Percentiles rank a stretch among this genome's conserved stretches.
phyloP scores from a whole-genome alignment of 169 alveolate species.

The Babesia divergens region DNA sequence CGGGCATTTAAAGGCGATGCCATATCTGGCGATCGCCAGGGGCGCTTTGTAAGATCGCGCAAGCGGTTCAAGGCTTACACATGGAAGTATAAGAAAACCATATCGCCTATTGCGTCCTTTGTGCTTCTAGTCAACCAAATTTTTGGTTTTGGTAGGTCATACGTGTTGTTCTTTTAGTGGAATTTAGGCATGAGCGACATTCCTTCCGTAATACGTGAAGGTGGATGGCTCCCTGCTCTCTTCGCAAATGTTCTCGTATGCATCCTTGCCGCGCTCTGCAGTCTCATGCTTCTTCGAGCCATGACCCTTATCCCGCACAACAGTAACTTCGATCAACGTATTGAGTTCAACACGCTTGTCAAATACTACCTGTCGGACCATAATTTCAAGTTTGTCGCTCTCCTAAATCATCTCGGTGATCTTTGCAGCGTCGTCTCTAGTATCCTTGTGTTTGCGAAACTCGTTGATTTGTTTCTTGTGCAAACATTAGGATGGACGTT shows the following conservation, averaged over 20 bases:
- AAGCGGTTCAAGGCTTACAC: constrained; percentile 76
- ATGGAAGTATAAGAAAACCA: constrained; percentile 76
- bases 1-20: background rate
- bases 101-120: constrained; percentile 74
- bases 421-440: constrained; percentile 67
- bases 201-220: constrained; percentile 69
- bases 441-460: constrained; percentile 68
- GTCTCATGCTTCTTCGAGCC: constrained; percentile 74
- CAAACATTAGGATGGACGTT: constrained; percentile 67
- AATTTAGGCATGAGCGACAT: constrained; percentile 67
- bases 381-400: constrained; percentile 65
- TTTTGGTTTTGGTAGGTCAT: constrained; percentile 70
- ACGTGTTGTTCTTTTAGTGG: no score
- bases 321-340: constrained; percentile 72
- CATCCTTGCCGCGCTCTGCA: constrained; percentile 65
- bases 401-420: constrained; percentile 69
- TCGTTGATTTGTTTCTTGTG: constrained; percentile 69
- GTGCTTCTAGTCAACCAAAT: constrained; percentile 71
- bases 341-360: constrained; percentile 73
- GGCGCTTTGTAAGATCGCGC: constrained; percentile 41
- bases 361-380: constrained; percentile 70
- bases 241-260: constrained; percentile 65
- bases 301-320: constrained; percentile 77
- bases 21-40: background rate
- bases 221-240: constrained; percentile 71